These are phyloP conservation scores for Xylaria hypoxylon DNA, from an alignment of 2,329 filamentous ascomycete genomes.

Conservation along the genomic window DNA sequence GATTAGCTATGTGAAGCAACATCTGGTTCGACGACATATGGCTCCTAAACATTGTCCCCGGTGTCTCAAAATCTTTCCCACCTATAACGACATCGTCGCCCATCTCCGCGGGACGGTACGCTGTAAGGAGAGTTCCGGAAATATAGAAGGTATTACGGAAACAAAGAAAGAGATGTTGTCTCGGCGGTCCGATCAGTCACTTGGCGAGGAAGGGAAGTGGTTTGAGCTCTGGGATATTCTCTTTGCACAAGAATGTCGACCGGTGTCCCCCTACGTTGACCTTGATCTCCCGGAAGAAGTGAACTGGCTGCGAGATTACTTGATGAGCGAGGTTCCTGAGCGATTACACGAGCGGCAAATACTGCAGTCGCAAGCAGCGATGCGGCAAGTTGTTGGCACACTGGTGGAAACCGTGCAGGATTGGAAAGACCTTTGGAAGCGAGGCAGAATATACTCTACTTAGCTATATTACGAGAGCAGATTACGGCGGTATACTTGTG, in stretches of 20 bases:
- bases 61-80: slow-evolving; percentile 2
- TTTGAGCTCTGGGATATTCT: slow-evolving; percentile 11
- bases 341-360: background rate
- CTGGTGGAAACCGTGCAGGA: slow-evolving; percentile 1
- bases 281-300: slow-evolving; percentile 22
- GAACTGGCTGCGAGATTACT: slow-evolving; percentile 13
- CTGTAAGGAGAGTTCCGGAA: background rate
- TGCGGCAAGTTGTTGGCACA: background rate
- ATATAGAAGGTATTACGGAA: slow-evolving; percentile 14
- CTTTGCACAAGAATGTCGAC: background rate
- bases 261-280: slow-evolving; percentile 2
- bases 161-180: background rate
- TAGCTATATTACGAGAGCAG: background rate
- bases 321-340: background rate
- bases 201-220: slow-evolving; percentile 10
- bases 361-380: background rate
- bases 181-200: slow-evolving; percentile 12
- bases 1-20: slow-evolving; percentile 29
- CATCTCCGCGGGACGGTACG: background rate
- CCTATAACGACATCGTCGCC: background rate
- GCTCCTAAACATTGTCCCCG: slow-evolving; percentile 12
- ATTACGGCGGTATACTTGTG: background rate
- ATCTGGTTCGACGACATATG: slow-evolving; percentile 21
- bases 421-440: slow-evolving; percentile 1
- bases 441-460: background rate